Base-by-base conservation (phyloP, 2,329 filamentous ascomycete genomes). In the Ophiocordyceps camponoti-rufipedis region DNA sequence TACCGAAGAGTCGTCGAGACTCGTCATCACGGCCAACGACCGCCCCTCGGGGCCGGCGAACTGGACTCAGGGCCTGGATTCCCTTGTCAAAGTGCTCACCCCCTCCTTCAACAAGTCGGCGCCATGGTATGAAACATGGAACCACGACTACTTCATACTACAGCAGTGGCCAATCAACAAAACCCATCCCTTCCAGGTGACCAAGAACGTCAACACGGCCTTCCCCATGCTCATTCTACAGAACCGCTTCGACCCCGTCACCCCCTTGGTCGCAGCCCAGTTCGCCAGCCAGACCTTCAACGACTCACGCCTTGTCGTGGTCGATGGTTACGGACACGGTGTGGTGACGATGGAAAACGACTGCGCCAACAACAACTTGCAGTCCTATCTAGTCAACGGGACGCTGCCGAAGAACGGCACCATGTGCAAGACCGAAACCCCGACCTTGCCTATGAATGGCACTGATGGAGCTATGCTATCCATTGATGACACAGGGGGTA, bases 201-300 rank as follows among this genome's bases (percentile, higher is more conserved):
- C 10, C 57, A 57, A 0, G 46, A 41, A 0, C n/a, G 44, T 3
- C 46, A 47, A 51, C 18, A 62, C 57, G 1, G 52, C 50, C 0
- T 48, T 59, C 18, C 60, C 60, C 14, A 41, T 63, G 0, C 51
- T 63, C 0, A 51, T 63, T 1, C 45, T 63, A 6, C 56, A 56
- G 0, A 62, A 53, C 0, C 55, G 52, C 0, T 56, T 57, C 28
- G 59, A 63, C 3, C 76, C 77, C 0, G 71, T 80, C 1, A 79
- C 74, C 18, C 60, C 66, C 1, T 48, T 68, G 1, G 48, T 57
- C 0, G 67, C 65, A 3, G 65, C 66, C 1, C 52, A 52, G 23
- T 54, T 52, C 0, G 64, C 66, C 0, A 55, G 56, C 3, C 51
- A 51, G 2, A 56, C 57, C 0, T 68, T 65, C 46, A 54, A 55